Base-by-base conservation (phyloP, 768 basidiomycete species). In the Phallus indusiatus region DNA sequence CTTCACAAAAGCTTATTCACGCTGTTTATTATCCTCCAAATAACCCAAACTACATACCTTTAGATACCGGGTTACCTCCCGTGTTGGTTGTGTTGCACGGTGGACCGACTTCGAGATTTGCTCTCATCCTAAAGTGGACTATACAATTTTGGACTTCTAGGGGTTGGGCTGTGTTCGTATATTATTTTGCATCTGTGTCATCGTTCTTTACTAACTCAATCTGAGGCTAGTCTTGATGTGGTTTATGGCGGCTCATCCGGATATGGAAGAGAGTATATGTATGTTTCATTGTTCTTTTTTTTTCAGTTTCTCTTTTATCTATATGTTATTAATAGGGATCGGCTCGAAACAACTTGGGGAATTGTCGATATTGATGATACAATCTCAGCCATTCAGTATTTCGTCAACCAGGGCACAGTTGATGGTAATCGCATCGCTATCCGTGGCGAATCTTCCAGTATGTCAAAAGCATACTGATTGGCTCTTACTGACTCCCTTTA, bases 201-300 rank as follows among this genome's bases (percentile, higher is more conserved):
- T 7, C 28, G 28, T 7, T 33, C 55, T 20, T 36, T 55, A 47
- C 42, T 34, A 1, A 35, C 28, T 63, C n/a, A 61, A 46, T 21
- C 24, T 37, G 12, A 28, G 2, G 28, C 53, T 60, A 82, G 86
- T 80, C 64, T 87, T 36, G 85, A 86, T 56, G 86, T 92, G 47
- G 85, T 91, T 64, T 86, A 89, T 61, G 79, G 86, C 1, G 90
- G 89, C 0, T 87, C 85, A 0, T 81, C 81, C 5, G 84, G 88
- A 0, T 89, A 84, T 65, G 90, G 90, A 0, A 78, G 85, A 34
- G 36, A 59, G 37, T 59, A 59, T 22, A 59, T 48, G 57, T 59
- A 36, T 8, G 54, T 20, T 47, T n/a, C 22, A 24, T n/a, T 8
- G 54, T 20, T 47, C 8, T 16, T 17, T n/a, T 18, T 16, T 16